phyloP scores from a whole-genome alignment of 2,329 filamentous ascomycete genomes.

The Coniochaeta ligniaria region DNA sequence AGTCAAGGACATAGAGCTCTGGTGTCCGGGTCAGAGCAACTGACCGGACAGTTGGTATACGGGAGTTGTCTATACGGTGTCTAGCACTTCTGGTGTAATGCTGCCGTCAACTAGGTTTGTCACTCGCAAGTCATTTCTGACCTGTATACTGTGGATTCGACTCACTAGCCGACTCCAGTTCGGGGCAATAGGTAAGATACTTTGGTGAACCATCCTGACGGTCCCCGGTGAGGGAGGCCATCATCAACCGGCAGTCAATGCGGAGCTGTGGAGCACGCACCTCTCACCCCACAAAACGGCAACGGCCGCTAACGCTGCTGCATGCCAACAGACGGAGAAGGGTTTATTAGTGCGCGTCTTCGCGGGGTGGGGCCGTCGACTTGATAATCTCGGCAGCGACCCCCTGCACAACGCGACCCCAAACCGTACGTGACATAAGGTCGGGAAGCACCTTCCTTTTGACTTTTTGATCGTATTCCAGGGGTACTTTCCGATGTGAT shows the following conservation, averaged over 20 bases:
- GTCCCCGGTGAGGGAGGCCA: background rate
- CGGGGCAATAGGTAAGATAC: no score
- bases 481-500: background rate
- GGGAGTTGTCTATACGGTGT: no score
- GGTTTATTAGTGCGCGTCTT: background rate
- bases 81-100: no score
- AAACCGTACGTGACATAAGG: background rate
- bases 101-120: no score
- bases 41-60: no score
- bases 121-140: no score
- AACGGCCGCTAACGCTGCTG: background rate
- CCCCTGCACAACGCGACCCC: background rate
- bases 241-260: background rate
- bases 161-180: no score
- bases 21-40: no score
- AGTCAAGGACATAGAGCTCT: no score
- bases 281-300: background rate
- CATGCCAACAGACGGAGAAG: background rate
- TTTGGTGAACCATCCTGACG: background rate
- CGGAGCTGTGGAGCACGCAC: background rate
- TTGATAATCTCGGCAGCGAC: background rate
- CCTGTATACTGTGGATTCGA: no score
- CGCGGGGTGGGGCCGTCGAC: background rate
- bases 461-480: slow-evolving; percentile 1
- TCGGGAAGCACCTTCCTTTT: background rate